These are phyloP conservation scores for Verticillium nubilum DNA, from an alignment of 2,329 filamentous ascomycete genomes.

Conservation along the genomic window DNA sequence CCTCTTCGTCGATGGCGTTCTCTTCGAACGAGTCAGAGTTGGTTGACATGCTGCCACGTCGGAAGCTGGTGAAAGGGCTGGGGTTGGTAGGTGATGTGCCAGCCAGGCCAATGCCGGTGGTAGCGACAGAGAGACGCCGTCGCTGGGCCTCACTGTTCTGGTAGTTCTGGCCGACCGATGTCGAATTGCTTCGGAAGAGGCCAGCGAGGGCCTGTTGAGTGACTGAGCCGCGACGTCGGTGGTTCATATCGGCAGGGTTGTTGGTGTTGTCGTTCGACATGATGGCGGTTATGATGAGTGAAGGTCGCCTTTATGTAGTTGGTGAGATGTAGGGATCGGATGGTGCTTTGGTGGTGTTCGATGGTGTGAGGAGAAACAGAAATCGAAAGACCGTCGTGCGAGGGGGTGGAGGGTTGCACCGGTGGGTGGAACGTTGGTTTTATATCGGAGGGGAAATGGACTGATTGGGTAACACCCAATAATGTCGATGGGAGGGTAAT, in stretches of 20 bases:
- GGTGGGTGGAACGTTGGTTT: slow-evolving; percentile 5
- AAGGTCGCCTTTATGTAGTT: background rate
- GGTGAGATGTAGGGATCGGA: background rate
- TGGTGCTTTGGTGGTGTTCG: slow-evolving; percentile 2
- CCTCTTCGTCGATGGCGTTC: slow-evolving; percentile 66
- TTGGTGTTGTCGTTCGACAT: slow-evolving; percentile 12
- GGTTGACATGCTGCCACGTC: slow-evolving; percentile 66
- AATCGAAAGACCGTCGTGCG: slow-evolving; percentile 12
- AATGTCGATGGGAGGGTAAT: background rate
- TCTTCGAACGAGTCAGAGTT: slow-evolving; percentile 59
- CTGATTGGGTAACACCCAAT: slow-evolving; percentile 3
- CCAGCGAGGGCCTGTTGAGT: slow-evolving; percentile 51
- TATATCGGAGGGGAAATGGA: slow-evolving; percentile 11
- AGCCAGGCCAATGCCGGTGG: slow-evolving; percentile 68
- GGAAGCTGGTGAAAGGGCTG: slow-evolving; percentile 49
- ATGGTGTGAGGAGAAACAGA: slow-evolving; percentile 10
- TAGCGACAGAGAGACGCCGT: slow-evolving; percentile 69
- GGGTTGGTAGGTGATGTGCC: slow-evolving; percentile 67
- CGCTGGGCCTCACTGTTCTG: slow-evolving; percentile 47
- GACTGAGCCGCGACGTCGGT: slow-evolving; percentile 49
- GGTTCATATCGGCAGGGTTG: slow-evolving; percentile 13
- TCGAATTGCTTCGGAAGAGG: slow-evolving; percentile 54
- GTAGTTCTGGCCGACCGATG: slow-evolving; percentile 39
- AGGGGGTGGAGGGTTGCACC: slow-evolving; percentile 6
- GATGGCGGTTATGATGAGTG: slow-evolving; percentile 3